These are phyloP conservation scores for Aspergillus calidoustus DNA, from an alignment of 2,329 filamentous ascomycete genomes.

Conservation along the genomic window DNA sequence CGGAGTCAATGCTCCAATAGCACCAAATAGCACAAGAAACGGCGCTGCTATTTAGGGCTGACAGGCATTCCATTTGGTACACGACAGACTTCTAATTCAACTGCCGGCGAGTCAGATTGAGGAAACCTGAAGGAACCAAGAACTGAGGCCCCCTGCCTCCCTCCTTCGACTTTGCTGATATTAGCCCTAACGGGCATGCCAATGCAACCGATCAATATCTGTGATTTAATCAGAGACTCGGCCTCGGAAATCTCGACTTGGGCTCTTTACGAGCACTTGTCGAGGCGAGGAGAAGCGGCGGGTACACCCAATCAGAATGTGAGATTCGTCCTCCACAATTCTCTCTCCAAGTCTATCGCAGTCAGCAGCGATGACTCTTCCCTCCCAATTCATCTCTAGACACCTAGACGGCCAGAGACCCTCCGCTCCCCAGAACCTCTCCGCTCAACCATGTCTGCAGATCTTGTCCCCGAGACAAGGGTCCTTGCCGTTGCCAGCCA, in stretches of 20 bases:
- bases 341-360: conserved; percentile 1
- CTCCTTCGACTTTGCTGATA: neutral
- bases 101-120: neutral
- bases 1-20: neutral
- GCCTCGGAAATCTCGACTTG: neutral
- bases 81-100: neutral
- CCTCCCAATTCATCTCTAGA: conserved; percentile 2
- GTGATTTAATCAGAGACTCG: neutral
- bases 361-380: conserved; percentile 3
- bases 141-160: neutral
- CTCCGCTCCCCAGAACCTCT: conserved; percentile 1
- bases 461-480: conserved; percentile 63
- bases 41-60: conserved; percentile 1
- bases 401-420: neutral
- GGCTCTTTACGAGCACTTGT: neutral
- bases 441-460: conserved; percentile 35
- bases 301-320: conserved; percentile 8
- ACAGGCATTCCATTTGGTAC: neutral
- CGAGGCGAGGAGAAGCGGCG: neutral
- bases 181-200: neutral
- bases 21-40: neutral
- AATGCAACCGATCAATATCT: neutral
- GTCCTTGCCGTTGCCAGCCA: conserved; percentile 92
- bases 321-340: conserved; percentile 9
- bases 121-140: neutral